Evolutionary conservation across 257 asterid genomes (phyloP).

Genomic region (Solanum bulbocastanum): DNA sequence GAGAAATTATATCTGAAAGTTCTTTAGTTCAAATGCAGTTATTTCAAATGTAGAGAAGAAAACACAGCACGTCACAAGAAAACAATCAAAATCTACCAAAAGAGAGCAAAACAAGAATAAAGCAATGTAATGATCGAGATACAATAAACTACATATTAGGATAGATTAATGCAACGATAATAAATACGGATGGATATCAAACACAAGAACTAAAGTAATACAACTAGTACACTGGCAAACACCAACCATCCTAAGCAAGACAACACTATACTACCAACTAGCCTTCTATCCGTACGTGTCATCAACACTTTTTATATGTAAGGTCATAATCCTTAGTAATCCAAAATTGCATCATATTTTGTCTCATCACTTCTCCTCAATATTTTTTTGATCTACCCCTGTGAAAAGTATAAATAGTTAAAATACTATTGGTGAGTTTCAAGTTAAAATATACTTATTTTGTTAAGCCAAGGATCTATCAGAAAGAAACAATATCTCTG

Average conservation of each 20-base stretch:
- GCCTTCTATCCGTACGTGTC: no score
- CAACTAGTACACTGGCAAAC: background rate
- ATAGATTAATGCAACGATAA: background rate
- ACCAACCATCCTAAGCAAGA: no score
- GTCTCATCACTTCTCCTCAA: background rate
- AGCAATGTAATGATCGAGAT: background rate
- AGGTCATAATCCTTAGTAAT: no score
- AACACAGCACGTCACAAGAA: no score
- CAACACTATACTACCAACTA: no score
- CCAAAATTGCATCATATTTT: background rate
- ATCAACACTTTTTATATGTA: background rate
- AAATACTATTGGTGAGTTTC: background rate
- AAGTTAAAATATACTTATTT: background rate
- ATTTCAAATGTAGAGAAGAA: no score
- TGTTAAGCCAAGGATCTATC: background rate
- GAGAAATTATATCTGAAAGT: rapidly evolving
- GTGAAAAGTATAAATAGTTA: background rate
- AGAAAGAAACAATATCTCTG: no score
- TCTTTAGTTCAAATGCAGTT: no score
- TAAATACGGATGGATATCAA: background rate
- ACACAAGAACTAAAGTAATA: background rate
- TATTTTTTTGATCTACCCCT: no score
- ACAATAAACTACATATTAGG: no score
- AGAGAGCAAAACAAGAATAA: background rate
- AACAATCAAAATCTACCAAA: no score